phyloP scores from a whole-genome alignment of 495 filamentous ascomycete species.

The Ramalina intermedia region DNA sequence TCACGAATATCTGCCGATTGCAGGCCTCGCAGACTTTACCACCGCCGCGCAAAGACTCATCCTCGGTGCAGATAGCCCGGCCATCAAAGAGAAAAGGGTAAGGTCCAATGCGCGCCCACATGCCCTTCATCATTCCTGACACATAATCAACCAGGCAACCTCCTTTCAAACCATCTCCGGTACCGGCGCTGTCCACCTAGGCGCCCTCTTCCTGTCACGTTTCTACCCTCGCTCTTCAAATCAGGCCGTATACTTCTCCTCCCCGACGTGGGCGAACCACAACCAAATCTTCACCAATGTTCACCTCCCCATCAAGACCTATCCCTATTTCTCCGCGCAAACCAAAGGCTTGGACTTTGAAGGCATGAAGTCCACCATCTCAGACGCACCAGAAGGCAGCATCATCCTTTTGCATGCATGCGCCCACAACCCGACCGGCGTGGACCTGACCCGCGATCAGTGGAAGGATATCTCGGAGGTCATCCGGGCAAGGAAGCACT shows the following conservation, averaged over 20 bases:
- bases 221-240: constrained; percentile 34
- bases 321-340: constrained; percentile 81
- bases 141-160: constrained; percentile 25
- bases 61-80: constrained; percentile 64
- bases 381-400: constrained; percentile 55
- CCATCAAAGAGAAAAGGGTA: constrained; percentile 71
- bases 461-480: constrained; percentile 79
- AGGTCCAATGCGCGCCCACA: constrained; percentile 6
- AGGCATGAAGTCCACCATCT: constrained; percentile 61
- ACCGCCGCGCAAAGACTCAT: constrained; percentile 80
- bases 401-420: constrained; percentile 92
- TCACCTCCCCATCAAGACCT: constrained; percentile 56
- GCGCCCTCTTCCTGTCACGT: constrained; percentile 40
- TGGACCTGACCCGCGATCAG: constrained; percentile 86
- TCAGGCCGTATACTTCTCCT: constrained; percentile 73
- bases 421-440: constrained; percentile 95
- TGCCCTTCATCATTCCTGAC: not conserved
- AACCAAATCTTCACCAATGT: constrained; percentile 97
- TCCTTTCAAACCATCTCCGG: constrained; percentile 45
- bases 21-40: constrained; percentile 72
- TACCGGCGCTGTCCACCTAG: constrained; percentile 44
- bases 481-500: constrained; percentile 61
- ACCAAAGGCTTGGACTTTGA: constrained; percentile 86
- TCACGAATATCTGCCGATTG: constrained; percentile 97
- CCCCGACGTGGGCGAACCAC: constrained; percentile 97